Evolutionary conservation across 2,329 filamentous ascomycete species (phyloP), one percentile per base, ranked within the genome.

Genomic region (Monascus ruber): DNA sequence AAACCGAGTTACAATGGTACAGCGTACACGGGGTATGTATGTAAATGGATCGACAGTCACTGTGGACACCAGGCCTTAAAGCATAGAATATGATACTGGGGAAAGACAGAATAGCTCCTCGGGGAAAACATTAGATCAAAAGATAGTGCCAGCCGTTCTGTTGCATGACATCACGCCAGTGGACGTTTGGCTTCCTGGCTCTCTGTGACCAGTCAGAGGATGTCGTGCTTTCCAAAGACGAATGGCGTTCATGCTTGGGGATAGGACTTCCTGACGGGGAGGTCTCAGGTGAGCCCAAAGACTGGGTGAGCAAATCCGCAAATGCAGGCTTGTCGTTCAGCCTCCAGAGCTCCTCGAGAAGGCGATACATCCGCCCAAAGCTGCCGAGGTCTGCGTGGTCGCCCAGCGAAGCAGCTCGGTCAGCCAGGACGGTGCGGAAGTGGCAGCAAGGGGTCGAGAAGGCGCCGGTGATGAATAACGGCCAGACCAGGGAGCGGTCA

Each of bases 91-190:
- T 17, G 17, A 17, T 17, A 17, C 17, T 17, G 17, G 17, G 17
- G 17, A 17, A 17, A 17, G 17, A 17, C 17, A 17, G 17, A 17
- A 17, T 17, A 17, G 17, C 17, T 17, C 17, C 17, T 17, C 17
- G 2, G 17, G 17, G 17, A 17, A 17, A 29, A 33, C 6, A 33
- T 69, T 68, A 94, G 66, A 95, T 88, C 63, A 95, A 76, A 63
- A 95, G 73, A 68, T 86, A 91, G 61, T 94, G 85, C 88, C 86
- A 94, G 52, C 79, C 79, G 69, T 89, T 91, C 68, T 81, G 77
- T 66, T 77, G 78, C 87, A 95, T 94, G 59, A 89, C 77, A 66
- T 94, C 85, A 68, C 89, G 76, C 89, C 89, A 96, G 79, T 88
- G 87, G 64, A 94, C 77, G 68, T 35, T 36, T 27, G 55, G 51